Percentiles rank a stretch among this genome's conserved stretches.
These are phyloP conservation scores for Vigna radiata DNA, from an alignment of 306 rosid genomes.

Conservation along the genomic window DNA sequence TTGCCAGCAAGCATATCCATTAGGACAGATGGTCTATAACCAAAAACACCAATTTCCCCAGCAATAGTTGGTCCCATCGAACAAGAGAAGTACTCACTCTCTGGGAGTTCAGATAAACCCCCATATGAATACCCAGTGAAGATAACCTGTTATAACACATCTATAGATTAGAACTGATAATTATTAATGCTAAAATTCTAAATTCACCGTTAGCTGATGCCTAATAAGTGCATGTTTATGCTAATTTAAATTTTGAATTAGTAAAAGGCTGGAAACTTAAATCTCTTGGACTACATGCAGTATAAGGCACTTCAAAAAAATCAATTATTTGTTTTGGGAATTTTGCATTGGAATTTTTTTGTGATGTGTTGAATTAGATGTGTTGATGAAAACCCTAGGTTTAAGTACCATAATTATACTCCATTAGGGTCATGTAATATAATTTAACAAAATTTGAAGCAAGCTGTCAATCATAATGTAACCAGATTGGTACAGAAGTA, in stretches of 20 bases:
- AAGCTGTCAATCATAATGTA: conserved; percentile 16
- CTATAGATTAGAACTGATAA: conserved; percentile 40
- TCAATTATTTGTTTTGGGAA: neutral
- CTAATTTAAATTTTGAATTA: conserved; percentile 21
- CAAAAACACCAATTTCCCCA: conserved; percentile 96
- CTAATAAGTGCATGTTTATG: conserved; percentile 30
- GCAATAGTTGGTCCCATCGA: conserved; percentile 97
- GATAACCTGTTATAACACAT: conserved; percentile 72
- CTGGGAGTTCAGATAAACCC: conserved; percentile 90
- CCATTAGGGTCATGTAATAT: conserved; percentile 19
- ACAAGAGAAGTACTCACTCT: conserved; percentile 86
- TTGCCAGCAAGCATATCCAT: conserved; percentile 99
- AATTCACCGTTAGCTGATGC: conserved; percentile 26
- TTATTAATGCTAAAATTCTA: conserved; percentile 32
- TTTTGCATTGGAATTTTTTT: neutral
- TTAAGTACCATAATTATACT: conserved; percentile 14
- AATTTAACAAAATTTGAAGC: conserved; percentile 21
- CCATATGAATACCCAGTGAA: conserved; percentile 98
- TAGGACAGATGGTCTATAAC: conserved; percentile 89
- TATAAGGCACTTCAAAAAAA: neutral
- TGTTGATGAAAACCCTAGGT: neutral
- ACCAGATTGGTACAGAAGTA: conserved; percentile 23
- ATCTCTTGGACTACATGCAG: neutral
- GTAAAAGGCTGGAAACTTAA: conserved; percentile 9
- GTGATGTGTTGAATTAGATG: neutral